Evolutionary conservation across 208 protist species (phyloP), one percentile per base, ranked within the genome.

Genomic region (Trypanosoma cruzi): DNA sequence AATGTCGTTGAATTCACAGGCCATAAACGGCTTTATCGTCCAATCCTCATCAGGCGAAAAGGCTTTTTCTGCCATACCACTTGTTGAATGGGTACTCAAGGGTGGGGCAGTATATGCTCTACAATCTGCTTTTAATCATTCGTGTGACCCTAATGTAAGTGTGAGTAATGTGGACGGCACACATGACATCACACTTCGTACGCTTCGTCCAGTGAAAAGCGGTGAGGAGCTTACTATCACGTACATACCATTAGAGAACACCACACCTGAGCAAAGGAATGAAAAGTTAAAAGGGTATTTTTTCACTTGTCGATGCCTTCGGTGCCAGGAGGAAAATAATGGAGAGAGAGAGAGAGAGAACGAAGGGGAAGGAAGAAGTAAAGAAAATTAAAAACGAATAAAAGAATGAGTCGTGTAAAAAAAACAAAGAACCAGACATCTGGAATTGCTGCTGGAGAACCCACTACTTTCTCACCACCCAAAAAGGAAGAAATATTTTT

Each of bases 101-200:
- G 89, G 89, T 22, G 89, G 80, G 0, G 89, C 75, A 0, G 62
- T 95, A n/a, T 95, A 89, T 71, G 68, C 81, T 11, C 69, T 95
- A 31, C 89, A 90, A 40, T 77, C 82, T 18, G 77, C 68, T 29
- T 87, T 95, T 69, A 95, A 95, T 57, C 89, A 95, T 73, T 89
- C 84, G 24, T 95, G 89, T 60, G 71, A 65, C 11, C 89, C 89
- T 0, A 95, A 95, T 63, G 57, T 80, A 13, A 46, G 48, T 11
- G 84, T 95, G 10, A 72, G 32, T 26, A 54, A 58, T 32, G 73
- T 69, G 13, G 75, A 81, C 32, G 75, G 66, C n/a, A 91, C 82
- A 54, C 79, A 92, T 63, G 86, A 91, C 14, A 84, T 95, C 42
- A 71, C 67, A 26, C 73, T 95, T 31, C 73, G 72, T 34, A 81